phyloP scores from a whole-genome alignment of 345 rosid species.

The Ceriops zippeliana region DNA sequence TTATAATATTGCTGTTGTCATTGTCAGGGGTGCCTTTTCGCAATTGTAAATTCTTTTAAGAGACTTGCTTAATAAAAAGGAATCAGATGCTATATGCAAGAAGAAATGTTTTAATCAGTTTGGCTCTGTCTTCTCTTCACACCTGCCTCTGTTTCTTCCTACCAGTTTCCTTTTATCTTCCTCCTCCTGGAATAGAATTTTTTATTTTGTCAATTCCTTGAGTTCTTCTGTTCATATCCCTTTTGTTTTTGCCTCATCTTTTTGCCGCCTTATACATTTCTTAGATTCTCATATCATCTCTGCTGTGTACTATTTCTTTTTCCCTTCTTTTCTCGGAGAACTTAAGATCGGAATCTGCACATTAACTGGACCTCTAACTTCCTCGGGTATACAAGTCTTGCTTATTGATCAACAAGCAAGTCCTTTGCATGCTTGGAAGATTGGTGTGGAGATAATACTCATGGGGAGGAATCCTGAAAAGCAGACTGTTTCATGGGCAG shows the following conservation, averaged over 20 bases:
- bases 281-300: too few species aligned
- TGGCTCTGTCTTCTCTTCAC: conserved; percentile 29
- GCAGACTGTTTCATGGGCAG: conserved; percentile 11
- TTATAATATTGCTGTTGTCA: conserved; percentile 21
- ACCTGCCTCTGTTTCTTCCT: conserved; percentile 13
- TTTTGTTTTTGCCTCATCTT: neutral
- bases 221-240: neutral
- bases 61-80: conserved; percentile 6
- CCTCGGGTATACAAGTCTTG: neutral
- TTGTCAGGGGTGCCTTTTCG: conserved; percentile 8
- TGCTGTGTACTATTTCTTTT: neutral
- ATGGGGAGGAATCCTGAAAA: conserved; percentile 37
- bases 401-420: conserved; percentile 1
- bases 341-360: neutral
- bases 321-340: too few species aligned
- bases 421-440: conserved; percentile 5
- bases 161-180: neutral
- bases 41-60: neutral
- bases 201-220: neutral
- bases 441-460: neutral
- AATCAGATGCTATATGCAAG: conserved; percentile 20
- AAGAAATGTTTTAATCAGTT: conserved; percentile 24
- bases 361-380: neutral
- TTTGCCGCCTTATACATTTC: too few species aligned
- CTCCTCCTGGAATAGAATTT: neutral